Base-by-base conservation (phyloP, 768 basidiomycete species). In the Rhizopogon sp. region DNA sequence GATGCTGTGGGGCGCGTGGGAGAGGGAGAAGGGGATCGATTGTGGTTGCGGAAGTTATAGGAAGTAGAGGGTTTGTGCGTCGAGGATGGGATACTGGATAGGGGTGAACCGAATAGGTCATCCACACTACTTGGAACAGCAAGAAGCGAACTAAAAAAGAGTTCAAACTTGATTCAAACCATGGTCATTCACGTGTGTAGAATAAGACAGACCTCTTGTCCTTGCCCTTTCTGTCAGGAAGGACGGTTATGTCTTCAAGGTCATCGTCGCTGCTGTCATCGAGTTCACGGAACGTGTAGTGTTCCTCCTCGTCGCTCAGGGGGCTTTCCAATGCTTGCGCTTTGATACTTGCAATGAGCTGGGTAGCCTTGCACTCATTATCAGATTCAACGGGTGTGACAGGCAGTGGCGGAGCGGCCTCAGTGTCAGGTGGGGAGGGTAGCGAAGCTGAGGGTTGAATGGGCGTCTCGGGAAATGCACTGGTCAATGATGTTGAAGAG, bases 341-440 rank as follows among this genome's bases (percentile, higher is more conserved):
- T 69, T 79, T 87, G 57, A 89, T 87, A 37, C 80, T 73, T 6
- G 79, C 83, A 44, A 90, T 82, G 31, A 88, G 73, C 60, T 76
- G 72, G 14, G 78, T 78, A 2, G 87, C 74, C 65, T 83, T 87
- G 39, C 64, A 47, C 50, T 70, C 65, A 0, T 62, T 47, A 51
- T 72, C 66, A 6, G 75, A 58, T 3, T 70, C 59, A 33, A 65
- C 50, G 1, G 73, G 74, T 0, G 70, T 71, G 31, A 64, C 55
- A 6, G 70, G 71, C 10, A 64, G 57, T 9, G 65, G 62, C 1
- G 55, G 56, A 22, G 43, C 51, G 1, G 58, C 49, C 7, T 60
- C 60, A 6, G 69, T 53, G 60, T 69, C 46, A 53, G 58, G 35
- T 49, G 62, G 49, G 54, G 70, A 71, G 42, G 62, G 62, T 58